Percentiles rank a stretch among this genome's conserved stretches.
phyloP scores from a whole-genome alignment of 1,284 basidiomycete species.

The Mycosarcoma mackinlayi region DNA sequence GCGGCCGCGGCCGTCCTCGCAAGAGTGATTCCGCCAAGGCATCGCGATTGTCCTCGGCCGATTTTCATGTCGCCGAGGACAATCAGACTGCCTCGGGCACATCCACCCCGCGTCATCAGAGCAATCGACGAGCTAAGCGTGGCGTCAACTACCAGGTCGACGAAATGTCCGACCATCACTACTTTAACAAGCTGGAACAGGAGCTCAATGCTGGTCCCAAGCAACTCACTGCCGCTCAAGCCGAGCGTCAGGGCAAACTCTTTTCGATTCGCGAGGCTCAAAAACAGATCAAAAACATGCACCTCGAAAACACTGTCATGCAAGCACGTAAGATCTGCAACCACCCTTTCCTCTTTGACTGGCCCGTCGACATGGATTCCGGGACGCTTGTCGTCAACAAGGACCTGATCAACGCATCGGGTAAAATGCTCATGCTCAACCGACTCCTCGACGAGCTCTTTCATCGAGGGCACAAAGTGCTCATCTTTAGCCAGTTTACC shows the following conservation, averaged over 20 bases:
- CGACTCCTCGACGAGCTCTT: constrained; percentile 88
- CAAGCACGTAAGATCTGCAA: constrained; percentile 81
- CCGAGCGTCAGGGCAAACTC: constrained; percentile 56
- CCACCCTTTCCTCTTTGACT: constrained; percentile 92
- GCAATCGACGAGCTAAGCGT: constrained; percentile 29
- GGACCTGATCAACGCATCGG: constrained; percentile 83
- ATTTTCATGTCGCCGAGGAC: constrained; percentile 12
- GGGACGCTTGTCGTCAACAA: constrained; percentile 70
- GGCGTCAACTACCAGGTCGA: constrained; percentile 45
- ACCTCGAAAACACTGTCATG: constrained; percentile 92
- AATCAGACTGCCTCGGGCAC: constrained; percentile 26
- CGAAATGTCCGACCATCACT: constrained; percentile 44
- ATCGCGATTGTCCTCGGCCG: constrained; percentile 27
- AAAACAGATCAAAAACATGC: constrained; percentile 88
- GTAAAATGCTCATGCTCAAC: constrained; percentile 96
- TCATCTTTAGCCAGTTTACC: constrained; percentile 82
- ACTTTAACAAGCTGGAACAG: constrained; percentile 49
- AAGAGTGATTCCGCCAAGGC: constrained; percentile 14
- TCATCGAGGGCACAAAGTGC: constrained; percentile 83
- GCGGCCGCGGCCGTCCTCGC: constrained; percentile 12
- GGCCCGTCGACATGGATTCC: constrained; percentile 79
- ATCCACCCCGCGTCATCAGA: constrained; percentile 33
- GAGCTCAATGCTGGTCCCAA: constrained; percentile 24
- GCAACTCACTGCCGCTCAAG: constrained; percentile 33
- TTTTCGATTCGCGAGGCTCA: constrained; percentile 64